A percentile compares a stretch with the other conserved stretches of the same genome.
Evolutionary conservation across 306 rosid species (phyloP).

Genomic region (Prunus padus): DNA sequence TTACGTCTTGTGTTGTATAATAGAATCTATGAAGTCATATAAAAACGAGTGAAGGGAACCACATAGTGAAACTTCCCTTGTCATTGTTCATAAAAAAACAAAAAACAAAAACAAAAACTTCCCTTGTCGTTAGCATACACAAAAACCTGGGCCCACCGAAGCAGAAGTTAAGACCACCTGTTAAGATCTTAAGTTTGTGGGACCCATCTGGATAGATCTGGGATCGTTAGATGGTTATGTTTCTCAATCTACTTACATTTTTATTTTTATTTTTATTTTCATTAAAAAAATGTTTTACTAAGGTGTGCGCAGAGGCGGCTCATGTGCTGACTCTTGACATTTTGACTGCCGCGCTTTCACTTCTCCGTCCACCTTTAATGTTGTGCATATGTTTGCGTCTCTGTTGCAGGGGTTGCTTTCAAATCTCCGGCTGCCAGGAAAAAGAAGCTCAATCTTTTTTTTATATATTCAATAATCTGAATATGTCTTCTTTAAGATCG

Average conservation of each 20-base stretch:
- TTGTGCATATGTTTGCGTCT: neutral
- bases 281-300: too few species aligned
- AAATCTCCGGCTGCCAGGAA: neutral
- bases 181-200: neutral
- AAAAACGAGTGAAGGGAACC: constrained; percentile 3
- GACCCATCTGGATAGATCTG: neutral
- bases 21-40: too few species aligned
- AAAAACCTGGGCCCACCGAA: neutral
- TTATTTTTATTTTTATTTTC: too few species aligned
- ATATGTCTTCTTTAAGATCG: too few species aligned
- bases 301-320: neutral
- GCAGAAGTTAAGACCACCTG: neutral
- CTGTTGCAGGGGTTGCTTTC: neutral
- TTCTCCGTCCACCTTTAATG: neutral
- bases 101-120: too few species aligned
- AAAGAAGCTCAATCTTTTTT: too few species aligned
- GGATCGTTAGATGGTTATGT: neutral
- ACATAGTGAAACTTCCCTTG: neutral
- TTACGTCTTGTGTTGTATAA: too few species aligned
- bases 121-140: neutral
- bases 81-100: too few species aligned
- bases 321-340: neutral
- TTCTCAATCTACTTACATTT: too few species aligned
- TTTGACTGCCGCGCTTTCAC: neutral
- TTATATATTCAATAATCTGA: too few species aligned